phyloP scores from a whole-genome alignment of 73 alveolate species.

The Paramecium caudatum region DNA sequence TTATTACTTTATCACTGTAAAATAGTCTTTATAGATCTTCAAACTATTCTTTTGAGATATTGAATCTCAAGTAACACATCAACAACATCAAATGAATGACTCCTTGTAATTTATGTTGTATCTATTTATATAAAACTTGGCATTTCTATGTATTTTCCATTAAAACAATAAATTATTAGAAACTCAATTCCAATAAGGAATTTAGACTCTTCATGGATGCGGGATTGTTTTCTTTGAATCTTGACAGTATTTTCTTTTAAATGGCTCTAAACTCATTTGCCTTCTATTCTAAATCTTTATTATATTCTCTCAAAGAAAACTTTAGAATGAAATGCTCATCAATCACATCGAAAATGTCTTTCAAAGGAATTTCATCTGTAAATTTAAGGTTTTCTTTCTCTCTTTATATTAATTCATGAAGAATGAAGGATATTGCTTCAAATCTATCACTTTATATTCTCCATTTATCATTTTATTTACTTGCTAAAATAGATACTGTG shows the following conservation, averaged over 20 bases:
- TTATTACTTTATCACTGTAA: background rate
- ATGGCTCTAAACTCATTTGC: conserved; percentile 74
- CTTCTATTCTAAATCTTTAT: conserved; percentile 70
- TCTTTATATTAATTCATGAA: background rate
- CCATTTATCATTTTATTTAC: conserved; percentile 69
- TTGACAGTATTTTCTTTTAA: conserved; percentile 60
- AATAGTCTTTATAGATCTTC: background rate
- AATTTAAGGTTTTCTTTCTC: background rate
- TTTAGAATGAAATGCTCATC: conserved; percentile 59
- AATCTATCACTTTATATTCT: conserved; percentile 69
- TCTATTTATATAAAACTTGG: background rate
- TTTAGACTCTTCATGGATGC: conserved; percentile 69
- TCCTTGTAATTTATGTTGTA: conserved; percentile 16
- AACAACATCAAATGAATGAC: conserved; percentile 40
- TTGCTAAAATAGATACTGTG: conserved; percentile 36
- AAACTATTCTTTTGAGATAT: background rate
- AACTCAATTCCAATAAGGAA: conserved; percentile 39
- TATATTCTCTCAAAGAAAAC: conserved; percentile 18
- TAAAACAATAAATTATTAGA: conserved; percentile 27
- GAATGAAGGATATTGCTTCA: conserved; percentile 38
- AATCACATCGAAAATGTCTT: conserved; percentile 69
- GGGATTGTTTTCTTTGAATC: conserved; percentile 76
- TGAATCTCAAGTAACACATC: background rate
- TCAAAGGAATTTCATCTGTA: conserved; percentile 64
- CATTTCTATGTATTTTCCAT: conserved; percentile 39